Evolutionary conservation across 108 stramenopile species (phyloP), one percentile per base, ranked within the genome.

Genomic region (Discostella pseudostelligera): DNA sequence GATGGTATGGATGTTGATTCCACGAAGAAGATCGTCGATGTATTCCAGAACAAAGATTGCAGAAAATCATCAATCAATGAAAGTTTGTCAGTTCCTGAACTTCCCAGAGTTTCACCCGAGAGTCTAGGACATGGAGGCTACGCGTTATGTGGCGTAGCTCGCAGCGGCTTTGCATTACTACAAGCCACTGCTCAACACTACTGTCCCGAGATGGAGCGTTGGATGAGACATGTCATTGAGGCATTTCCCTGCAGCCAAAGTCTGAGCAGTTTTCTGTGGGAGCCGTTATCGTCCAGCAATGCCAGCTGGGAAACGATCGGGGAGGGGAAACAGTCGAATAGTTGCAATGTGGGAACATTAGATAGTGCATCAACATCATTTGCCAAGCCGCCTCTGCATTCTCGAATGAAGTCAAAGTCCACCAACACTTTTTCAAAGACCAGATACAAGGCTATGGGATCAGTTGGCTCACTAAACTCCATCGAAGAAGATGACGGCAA

Each of bases 181-280:
- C 89, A 91, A 62, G 80, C 73, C 10, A 73, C 84, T 24, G 81
- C 84, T 1, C 77, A 65, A 57, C 69, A 72, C 10, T 91, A 91
- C 50, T 84, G 82, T 54, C 89, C 89, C 2, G 72, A 76, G 14
- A 76, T 91, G 75, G 89, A 91, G 40, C 14, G 68, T 19, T 91
- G 89, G 89, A 65, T 91, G 19, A 59, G 69, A 12, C 83, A 69
- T 36, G 83, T 91, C 2, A 72, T 83, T 57, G 84, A 67, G 17
- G 47, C 83, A 13, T 81, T 91, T 21, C 87, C 87, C 2, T 81
- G 69, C 48, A 87, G 84, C 62, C 86, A 79, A 36, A 81, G 69
- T 45, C 58, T 91, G 39, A 77, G 67, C 28, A 73, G 81, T 50
- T 91, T 91, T 62, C 69, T 91, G 8, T 87, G 85, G 84, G 89